phyloP scores from a whole-genome alignment of 768 basidiomycete genomes.

The Lactifluus volemus region DNA sequence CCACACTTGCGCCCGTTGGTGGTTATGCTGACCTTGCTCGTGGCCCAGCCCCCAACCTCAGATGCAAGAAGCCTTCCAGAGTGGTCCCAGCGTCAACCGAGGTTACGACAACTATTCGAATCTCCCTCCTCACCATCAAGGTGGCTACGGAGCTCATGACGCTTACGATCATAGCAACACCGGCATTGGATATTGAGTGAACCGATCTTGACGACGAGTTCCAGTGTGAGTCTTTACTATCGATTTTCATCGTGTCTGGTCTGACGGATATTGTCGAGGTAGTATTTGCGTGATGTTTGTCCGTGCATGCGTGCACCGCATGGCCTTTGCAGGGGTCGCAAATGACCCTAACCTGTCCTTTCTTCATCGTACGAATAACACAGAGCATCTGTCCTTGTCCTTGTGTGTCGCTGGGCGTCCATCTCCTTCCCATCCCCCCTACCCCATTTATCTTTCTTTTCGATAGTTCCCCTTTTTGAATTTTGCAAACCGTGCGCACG shows the following conservation, averaged over 20 bases:
- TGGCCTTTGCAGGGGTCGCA: slow-evolving; percentile 6
- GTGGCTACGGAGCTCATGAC: slow-evolving; percentile 27
- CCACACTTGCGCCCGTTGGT: slow-evolving; percentile 54
- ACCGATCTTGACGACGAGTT: neutral
- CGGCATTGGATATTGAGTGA: slow-evolving; percentile 11
- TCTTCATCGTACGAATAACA: neutral
- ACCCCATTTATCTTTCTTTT: neutral
- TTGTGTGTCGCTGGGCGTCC: slow-evolving; percentile 15
- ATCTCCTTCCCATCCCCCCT: neutral
- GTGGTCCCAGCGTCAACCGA: slow-evolving; percentile 41
- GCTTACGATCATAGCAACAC: slow-evolving; percentile 23
- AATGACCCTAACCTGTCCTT: slow-evolving; percentile 5
- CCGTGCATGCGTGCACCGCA: neutral
- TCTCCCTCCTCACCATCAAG: slow-evolving; percentile 56
- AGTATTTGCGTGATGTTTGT: neutral
- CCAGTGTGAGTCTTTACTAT: neutral
- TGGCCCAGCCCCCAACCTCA: slow-evolving; percentile 61
- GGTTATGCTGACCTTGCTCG: slow-evolving; percentile 79
- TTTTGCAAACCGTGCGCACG: slow-evolving; percentile 5
- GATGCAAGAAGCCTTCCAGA: slow-evolving; percentile 43
- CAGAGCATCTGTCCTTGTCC: neutral
- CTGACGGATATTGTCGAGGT: neutral
- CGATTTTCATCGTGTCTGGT: neutral
- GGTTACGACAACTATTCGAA: slow-evolving; percentile 42
- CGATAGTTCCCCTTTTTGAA: neutral